A percentile compares a stretch with the other conserved stretches of the same genome.
Evolutionary conservation across 305 asterid species (phyloP).

Genomic region (Ajuga reptans): DNA sequence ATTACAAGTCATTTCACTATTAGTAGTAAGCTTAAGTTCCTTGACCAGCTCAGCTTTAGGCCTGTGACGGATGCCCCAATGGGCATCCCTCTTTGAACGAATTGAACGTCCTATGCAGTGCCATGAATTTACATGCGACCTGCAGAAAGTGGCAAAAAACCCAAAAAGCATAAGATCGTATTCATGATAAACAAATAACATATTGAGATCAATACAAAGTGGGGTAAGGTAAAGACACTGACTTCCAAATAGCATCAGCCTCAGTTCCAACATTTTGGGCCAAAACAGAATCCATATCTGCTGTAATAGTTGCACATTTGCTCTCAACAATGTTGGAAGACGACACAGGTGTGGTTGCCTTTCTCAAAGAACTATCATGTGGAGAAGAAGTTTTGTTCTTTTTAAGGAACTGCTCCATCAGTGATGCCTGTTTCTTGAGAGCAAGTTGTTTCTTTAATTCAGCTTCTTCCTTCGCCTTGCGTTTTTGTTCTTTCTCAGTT

Average conservation of each 20-base stretch:
- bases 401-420: slow-evolving; percentile 79
- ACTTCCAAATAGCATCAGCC: slow-evolving; percentile 60
- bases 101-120: slow-evolving; percentile 29
- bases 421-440: slow-evolving; percentile 77
- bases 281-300: slow-evolving; percentile 56
- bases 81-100: slow-evolving; percentile 36
- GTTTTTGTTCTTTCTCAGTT: slow-evolving; percentile 62
- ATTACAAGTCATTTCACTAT: slow-evolving; percentile 40
- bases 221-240: neutral
- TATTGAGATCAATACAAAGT: neutral
- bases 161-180: neutral
- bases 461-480: slow-evolving; percentile 77
- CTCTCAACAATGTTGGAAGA: slow-evolving; percentile 31
- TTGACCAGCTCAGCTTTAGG: slow-evolving; percentile 66
- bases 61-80: slow-evolving; percentile 70
- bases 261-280: slow-evolving; percentile 30
- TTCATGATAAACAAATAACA: neutral
- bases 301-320: slow-evolving; percentile 41
- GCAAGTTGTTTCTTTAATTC: slow-evolving; percentile 52
- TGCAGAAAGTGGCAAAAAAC: slow-evolving; percentile 33
- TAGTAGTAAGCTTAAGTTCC: slow-evolving; percentile 65
- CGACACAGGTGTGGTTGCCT: slow-evolving; percentile 22
- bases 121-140: slow-evolving; percentile 68
- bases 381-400: slow-evolving; percentile 39
- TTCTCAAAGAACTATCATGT: slow-evolving; percentile 27